Percentiles rank a stretch among this genome's conserved stretches.
phyloP scores from a whole-genome alignment of 495 filamentous ascomycete species.

The Bryoglossum gracile region DNA sequence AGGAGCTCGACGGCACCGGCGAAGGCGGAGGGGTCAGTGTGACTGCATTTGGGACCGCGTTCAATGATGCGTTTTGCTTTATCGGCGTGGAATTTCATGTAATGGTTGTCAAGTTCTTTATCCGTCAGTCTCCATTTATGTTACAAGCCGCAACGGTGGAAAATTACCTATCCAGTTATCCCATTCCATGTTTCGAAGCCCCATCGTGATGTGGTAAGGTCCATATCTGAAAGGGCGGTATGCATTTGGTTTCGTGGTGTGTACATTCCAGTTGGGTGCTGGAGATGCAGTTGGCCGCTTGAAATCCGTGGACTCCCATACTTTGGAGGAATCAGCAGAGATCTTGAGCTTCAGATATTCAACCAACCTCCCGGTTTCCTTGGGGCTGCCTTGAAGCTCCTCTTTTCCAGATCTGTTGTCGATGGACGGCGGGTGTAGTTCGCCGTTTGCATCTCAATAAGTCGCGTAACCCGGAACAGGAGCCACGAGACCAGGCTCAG shows the following conservation, averaged over 20 bases:
- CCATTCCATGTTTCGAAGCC: conserved; percentile 68
- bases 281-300: conserved; percentile 57
- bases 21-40: conserved; percentile 67
- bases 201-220: conserved; percentile 74
- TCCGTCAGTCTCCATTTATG: conserved; percentile 1
- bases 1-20: conserved; percentile 74
- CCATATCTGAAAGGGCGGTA: conserved; percentile 84
- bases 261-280: conserved; percentile 65
- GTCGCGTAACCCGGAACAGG: conserved; percentile 6
- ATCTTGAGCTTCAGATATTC: background rate
- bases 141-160: background rate
- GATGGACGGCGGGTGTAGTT: conserved; percentile 3
- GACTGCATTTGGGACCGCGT: conserved; percentile 62
- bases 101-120: conserved; percentile 76
- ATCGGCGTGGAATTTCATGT: conserved; percentile 63
- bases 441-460: conserved; percentile 17
- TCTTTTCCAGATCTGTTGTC: conserved; percentile 24
- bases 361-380: conserved; percentile 24
- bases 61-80: conserved; percentile 66
- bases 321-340: conserved; percentile 31
- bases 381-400: conserved; percentile 17
- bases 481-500: conserved; percentile 9
- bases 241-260: conserved; percentile 64
- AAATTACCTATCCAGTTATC: conserved; percentile 69
- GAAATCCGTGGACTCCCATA: conserved; percentile 68